Conservation (phyloP, 2,329 filamentous ascomycete genomes). For the Fulvia fulva region DNA sequence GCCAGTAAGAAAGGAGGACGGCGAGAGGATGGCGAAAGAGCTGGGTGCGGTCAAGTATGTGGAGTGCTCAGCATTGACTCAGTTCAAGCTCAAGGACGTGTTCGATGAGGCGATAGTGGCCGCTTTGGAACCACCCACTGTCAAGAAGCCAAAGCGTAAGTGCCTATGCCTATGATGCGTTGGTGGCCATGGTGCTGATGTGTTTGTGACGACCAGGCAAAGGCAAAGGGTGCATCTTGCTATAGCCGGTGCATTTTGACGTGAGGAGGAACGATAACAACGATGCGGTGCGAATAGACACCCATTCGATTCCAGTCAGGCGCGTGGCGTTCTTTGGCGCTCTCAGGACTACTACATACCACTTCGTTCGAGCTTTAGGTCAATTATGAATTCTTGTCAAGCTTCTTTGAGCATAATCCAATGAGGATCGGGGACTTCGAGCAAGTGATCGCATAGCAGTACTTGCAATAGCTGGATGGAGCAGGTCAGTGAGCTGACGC, state of each 20-base stretch:
- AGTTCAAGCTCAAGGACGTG: constrained; percentile 98
- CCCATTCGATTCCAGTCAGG: not conserved
- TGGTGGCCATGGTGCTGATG: not conserved
- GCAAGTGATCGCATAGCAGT: no score
- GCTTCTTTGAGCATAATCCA: no score
- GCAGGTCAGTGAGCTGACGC: not conserved
- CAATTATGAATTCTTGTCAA: not conserved
- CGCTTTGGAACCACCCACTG: constrained; percentile 79
- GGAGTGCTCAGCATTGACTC: constrained; percentile 94
- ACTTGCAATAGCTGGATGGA: not conserved
- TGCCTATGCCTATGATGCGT: not conserved
- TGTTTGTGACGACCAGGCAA: constrained; percentile 23
- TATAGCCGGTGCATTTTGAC: constrained; percentile 18
- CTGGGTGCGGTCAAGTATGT: constrained; percentile 98
- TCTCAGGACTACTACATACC: constrained; percentile 1
- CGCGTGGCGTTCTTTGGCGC: not conserved
- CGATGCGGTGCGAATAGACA: not conserved
- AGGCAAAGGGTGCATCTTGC: constrained; percentile 34
- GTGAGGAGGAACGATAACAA: not conserved
- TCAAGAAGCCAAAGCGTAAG: constrained; percentile 60
- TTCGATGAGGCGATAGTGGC: constrained; percentile 99
- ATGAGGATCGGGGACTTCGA: no score
- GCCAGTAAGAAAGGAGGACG: constrained; percentile 86
- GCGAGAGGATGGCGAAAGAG: constrained; percentile 94
- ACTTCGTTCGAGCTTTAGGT: not conserved